Evolutionary conservation across 495 filamentous ascomycete genomes (phyloP).

Genomic region (Podospora pseudoanserina): DNA sequence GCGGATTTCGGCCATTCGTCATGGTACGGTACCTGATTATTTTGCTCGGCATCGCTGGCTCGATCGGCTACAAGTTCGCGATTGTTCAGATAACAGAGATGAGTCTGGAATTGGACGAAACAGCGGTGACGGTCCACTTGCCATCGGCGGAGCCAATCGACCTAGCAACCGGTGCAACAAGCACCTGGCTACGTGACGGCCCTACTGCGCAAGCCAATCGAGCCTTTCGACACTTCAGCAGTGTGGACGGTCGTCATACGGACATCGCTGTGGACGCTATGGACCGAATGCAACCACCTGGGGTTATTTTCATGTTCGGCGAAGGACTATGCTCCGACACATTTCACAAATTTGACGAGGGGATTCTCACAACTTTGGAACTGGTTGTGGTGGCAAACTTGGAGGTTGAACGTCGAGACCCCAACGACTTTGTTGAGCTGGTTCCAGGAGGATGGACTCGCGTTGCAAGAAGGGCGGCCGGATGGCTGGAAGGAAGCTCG

Average conservation of each 20-base stretch:
- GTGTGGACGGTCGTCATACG: neutral
- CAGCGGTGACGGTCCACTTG: neutral
- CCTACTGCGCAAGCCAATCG: neutral
- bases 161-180: neutral
- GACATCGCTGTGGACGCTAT: neutral
- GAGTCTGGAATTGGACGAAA: neutral
- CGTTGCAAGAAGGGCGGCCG: neutral
- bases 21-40: neutral
- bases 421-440: neutral
- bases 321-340: neutral
- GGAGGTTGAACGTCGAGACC: no score
- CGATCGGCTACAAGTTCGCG: slow-evolving; percentile 11
- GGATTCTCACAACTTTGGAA: neutral
- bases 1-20: slow-evolving; percentile 10
- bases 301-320: neutral
- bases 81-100: neutral
- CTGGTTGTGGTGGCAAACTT: neutral
- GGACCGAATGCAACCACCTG: neutral
- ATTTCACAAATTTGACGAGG: neutral
- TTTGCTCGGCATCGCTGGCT: neutral
- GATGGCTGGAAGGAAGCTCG: neutral
- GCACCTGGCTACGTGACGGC: slow-evolving; percentile 13
- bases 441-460: neutral
- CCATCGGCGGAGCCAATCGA: neutral
- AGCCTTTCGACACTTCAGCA: slow-evolving; percentile 7